Percentiles rank a stretch among this genome's conserved stretches.
phyloP scores from a whole-genome alignment of 1,284 basidiomycete genomes.

The Ustilago crameri region DNA sequence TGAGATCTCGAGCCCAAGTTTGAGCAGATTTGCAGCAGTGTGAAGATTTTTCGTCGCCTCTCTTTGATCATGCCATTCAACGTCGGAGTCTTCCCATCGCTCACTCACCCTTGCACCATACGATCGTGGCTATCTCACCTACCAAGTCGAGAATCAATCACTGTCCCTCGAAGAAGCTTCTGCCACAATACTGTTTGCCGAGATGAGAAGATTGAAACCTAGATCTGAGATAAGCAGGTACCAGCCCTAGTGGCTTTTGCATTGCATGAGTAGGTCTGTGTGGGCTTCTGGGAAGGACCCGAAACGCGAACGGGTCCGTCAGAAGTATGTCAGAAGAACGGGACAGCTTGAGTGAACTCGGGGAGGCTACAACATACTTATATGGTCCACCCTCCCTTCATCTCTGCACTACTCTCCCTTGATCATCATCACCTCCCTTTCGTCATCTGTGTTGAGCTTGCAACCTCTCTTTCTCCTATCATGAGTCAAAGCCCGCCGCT shows the following conservation, averaged over 20 bases:
- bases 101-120: background rate
- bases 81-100: constrained; percentile 25
- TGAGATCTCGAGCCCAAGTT: background rate
- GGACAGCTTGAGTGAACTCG: no score
- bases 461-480: background rate
- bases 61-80: constrained; percentile 17
- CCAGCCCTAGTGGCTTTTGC: constrained; percentile 4
- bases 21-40: no score
- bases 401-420: background rate
- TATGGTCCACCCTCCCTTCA: background rate
- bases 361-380: background rate
- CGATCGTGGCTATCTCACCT: background rate
- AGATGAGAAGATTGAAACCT: background rate
- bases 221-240: constrained; percentile 30
- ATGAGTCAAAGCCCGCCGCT: constrained; percentile 47
- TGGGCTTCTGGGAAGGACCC: no score
- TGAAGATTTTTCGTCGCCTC: no score
- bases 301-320: no score
- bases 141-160: background rate
- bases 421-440: background rate
- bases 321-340: no score
- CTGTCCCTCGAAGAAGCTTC: background rate
- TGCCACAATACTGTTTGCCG: background rate
- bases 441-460: no score
- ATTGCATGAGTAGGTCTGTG: constrained; percentile 1